These are phyloP conservation scores for Candida gorgasii DNA, from an alignment of 805 yeast species.

Conservation along the genomic window DNA sequence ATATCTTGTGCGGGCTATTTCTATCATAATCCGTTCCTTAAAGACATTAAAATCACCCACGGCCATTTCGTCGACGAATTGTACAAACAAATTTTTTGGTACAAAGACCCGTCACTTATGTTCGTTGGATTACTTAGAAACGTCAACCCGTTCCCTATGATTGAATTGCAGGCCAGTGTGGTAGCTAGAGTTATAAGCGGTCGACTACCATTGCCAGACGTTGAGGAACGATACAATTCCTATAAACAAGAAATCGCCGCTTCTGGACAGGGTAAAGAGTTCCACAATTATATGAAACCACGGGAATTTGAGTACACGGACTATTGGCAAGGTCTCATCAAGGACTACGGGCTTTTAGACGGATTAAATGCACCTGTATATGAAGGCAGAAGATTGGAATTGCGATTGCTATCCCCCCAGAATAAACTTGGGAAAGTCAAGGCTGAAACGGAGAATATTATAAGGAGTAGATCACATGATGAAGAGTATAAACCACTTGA, in stretches of 20 bases:
- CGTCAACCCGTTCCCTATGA: slow-evolving; percentile 52
- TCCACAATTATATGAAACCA: slow-evolving; percentile 51
- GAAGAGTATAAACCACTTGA: not conserved
- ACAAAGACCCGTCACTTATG: slow-evolving; percentile 46
- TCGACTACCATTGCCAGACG: slow-evolving; percentile 40
- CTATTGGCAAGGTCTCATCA: slow-evolving; percentile 25
- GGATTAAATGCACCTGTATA: slow-evolving; percentile 14
- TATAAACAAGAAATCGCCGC: slow-evolving; percentile 28
- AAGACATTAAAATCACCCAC: slow-evolving; percentile 18
- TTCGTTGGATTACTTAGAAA: slow-evolving; percentile 44
- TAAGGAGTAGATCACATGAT: not conserved
- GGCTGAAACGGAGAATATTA: not conserved
- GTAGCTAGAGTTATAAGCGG: slow-evolving; percentile 45
- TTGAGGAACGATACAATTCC: slow-evolving; percentile 32
- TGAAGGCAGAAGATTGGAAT: slow-evolving; percentile 11
- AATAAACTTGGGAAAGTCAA: slow-evolving; percentile 9
- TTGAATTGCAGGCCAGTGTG: slow-evolving; percentile 50
- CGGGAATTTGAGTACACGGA: slow-evolving; percentile 61
- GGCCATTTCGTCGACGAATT: slow-evolving; percentile 21
- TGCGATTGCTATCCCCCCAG: slow-evolving; percentile 4
- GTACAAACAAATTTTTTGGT: slow-evolving; percentile 49
- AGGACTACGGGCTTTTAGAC: not conserved
- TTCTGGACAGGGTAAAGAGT: slow-evolving; percentile 22
- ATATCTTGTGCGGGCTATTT: slow-evolving; percentile 43
- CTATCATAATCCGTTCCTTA: slow-evolving; percentile 36